Evolutionary conservation across 2,329 filamentous ascomycete species (phyloP).

Genomic region (Phialocephala subalpina): DNA sequence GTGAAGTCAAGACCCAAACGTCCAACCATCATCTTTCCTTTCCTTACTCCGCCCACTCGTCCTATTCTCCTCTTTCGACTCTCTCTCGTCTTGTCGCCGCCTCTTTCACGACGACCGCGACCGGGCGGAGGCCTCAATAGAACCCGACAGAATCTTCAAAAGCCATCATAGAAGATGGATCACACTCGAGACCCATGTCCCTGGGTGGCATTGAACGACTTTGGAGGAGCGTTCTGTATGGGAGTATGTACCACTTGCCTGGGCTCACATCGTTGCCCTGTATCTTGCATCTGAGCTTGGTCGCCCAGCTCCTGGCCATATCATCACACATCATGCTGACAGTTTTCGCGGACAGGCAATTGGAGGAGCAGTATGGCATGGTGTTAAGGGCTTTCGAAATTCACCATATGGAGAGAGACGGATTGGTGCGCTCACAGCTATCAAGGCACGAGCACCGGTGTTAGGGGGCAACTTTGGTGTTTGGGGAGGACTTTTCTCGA

Average conservation of each 20-base stretch:
- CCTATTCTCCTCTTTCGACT: background rate
- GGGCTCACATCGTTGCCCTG: conserved; percentile 26
- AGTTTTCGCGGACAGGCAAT: conserved; percentile 61
- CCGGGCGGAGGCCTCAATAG: background rate
- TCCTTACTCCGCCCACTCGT: background rate
- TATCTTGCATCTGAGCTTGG: conserved; percentile 5
- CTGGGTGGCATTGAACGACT: conserved; percentile 96
- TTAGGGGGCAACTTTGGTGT: conserved; percentile 98
- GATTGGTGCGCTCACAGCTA: conserved; percentile 94
- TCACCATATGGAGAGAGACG: conserved; percentile 91
- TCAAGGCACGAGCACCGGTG: conserved; percentile 96
- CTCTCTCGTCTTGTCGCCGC: background rate
- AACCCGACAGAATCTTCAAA: conserved; percentile 12
- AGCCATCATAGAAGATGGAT: conserved; percentile 70
- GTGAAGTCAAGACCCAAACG: background rate
- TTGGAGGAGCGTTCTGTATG: conserved; percentile 97
- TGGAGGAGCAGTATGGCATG: conserved; percentile 91
- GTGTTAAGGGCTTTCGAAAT: conserved; percentile 93
- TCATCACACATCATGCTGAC: conserved; percentile 34
- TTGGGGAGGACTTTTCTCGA: conserved; percentile 95
- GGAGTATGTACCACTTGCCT: conserved; percentile 70
- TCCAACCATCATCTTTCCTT: background rate
- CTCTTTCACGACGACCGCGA: background rate
- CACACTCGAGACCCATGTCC: conserved; percentile 97
- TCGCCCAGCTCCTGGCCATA: conserved; percentile 4